phyloP scores from a whole-genome alignment of 2,329 filamentous ascomycete species.

The Colletotrichum trifolii region DNA sequence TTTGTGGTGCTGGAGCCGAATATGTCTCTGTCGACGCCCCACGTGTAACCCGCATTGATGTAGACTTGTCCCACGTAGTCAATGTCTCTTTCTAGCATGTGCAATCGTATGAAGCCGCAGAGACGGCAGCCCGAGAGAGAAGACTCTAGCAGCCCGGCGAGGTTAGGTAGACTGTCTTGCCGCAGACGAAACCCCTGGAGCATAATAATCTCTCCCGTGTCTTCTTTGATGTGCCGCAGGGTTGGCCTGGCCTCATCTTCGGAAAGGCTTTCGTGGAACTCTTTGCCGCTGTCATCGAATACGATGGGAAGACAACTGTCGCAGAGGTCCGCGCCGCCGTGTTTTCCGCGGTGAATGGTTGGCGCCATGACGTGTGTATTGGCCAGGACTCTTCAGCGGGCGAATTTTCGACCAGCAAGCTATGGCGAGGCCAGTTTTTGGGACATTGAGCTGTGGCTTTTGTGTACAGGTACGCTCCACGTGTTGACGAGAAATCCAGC shows the following conservation, averaged over 20 bases:
- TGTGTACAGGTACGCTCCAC: no score
- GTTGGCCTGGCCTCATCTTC: not conserved
- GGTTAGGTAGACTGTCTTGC: not conserved
- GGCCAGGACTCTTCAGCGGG: no score
- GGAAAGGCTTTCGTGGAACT: not conserved
- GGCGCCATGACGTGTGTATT: no score
- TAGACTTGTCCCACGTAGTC: not conserved
- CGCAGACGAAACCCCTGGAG: not conserved
- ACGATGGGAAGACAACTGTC: not conserved
- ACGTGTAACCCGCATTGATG: not conserved
- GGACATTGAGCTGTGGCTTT: no score
- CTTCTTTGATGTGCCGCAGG: not conserved
- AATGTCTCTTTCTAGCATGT: not conserved
- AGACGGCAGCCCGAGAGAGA: not conserved
- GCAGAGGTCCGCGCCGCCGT: no score
- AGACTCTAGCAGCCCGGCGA: not conserved
- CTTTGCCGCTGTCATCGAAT: not conserved
- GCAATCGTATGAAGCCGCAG: constrained; percentile 3
- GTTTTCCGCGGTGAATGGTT: no score
- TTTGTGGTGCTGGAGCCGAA: not conserved
- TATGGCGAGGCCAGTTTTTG: no score
- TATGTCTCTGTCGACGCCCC: not conserved
- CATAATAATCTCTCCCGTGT: not conserved
- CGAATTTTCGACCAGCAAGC: no score
- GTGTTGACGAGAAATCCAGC: no score